Percentiles rank a stretch among this genome's conserved stretches.
Conservation (phyloP, 805 yeast genomes). For the Candida caryicola region DNA sequence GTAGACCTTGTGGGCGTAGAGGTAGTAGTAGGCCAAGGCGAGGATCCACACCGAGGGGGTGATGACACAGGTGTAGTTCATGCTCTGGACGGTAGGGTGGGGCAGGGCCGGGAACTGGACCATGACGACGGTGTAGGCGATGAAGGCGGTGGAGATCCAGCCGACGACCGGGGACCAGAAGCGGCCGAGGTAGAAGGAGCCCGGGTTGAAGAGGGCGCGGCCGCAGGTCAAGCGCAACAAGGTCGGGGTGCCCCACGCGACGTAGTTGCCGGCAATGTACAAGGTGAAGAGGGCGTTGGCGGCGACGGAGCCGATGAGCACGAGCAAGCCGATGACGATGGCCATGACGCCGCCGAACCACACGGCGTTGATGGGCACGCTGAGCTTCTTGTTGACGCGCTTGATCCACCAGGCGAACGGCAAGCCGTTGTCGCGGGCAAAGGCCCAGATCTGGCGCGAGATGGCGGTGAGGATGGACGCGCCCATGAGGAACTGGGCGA, state of each 20-base stretch:
- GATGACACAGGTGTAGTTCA: conserved; percentile 29
- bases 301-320: conserved; percentile 40
- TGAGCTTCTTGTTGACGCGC: conserved; percentile 34
- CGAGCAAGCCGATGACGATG: conserved; percentile 36
- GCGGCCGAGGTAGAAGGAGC: conserved; percentile 40
- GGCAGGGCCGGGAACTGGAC: conserved; percentile 34
- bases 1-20: conserved; percentile 26
- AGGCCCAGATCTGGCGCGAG: conserved; percentile 43
- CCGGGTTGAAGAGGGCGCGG: conserved; percentile 36
- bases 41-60: conserved; percentile 28
- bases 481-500: conserved; percentile 34
- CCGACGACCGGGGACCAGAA: conserved; percentile 25
- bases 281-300: conserved; percentile 41
- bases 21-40: conserved; percentile 22
- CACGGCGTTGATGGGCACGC: conserved; percentile 40
- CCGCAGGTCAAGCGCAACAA: conserved; percentile 33
- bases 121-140: conserved; percentile 35
- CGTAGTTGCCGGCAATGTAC: conserved; percentile 33
- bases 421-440: conserved; percentile 42
- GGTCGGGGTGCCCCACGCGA: conserved; percentile 36
- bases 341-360: conserved; percentile 36
- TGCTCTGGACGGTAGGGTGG: conserved; percentile 24
- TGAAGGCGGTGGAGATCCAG: conserved; percentile 29
- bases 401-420: conserved; percentile 37
- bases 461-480: conserved; percentile 37